A percentile compares a stretch with the other conserved stretches of the same genome.
Evolutionary conservation across 176 grass and related monocot genomes (phyloP).

Genomic region (Oryza coarctata): DNA sequence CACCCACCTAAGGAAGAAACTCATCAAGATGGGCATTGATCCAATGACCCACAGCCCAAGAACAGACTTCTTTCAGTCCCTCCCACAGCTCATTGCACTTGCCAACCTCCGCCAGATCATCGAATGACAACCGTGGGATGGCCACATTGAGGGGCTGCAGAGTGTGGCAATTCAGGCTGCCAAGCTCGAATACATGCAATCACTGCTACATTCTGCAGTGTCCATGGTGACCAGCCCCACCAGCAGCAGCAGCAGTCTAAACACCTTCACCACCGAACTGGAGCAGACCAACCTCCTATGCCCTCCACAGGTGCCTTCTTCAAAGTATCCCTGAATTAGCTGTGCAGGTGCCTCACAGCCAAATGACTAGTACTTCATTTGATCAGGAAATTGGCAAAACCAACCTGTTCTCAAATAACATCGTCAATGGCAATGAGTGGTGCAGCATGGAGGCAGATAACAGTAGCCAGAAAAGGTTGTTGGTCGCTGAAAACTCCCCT

Average conservation of each 20-base stretch:
- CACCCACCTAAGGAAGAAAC: slow-evolving; percentile 81
- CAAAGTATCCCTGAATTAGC: slow-evolving; percentile 7
- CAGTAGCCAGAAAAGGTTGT: slow-evolving; percentile 23
- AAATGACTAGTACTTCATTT: slow-evolving; percentile 31
- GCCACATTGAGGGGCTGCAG: slow-evolving; percentile 34
- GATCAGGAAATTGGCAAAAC: slow-evolving; percentile 38
- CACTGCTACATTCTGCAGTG: background rate
- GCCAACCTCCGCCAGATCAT: slow-evolving; percentile 48
- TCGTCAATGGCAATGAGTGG: background rate
- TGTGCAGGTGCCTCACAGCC: slow-evolving; percentile 36
- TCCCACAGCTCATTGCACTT: slow-evolving; percentile 60
- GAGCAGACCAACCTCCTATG: slow-evolving; percentile 41
- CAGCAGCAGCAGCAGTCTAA: background rate
- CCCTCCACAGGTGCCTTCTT: slow-evolving; percentile 36
- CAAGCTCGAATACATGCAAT: slow-evolving; percentile 29
- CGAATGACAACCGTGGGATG: slow-evolving; percentile 28
- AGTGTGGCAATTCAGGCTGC: slow-evolving; percentile 33
- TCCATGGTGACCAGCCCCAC: slow-evolving; percentile 23
- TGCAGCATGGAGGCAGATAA: slow-evolving; percentile 16
- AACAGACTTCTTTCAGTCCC: slow-evolving; percentile 59
- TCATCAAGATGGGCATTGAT: slow-evolving; percentile 85
- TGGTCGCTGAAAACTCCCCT: slow-evolving; percentile 40
- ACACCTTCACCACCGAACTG: slow-evolving; percentile 29
- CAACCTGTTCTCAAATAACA: slow-evolving; percentile 13
- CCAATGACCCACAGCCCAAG: slow-evolving; percentile 75